phyloP scores from a whole-genome alignment of 129 eudicot species.

The Logfia minima region DNA sequence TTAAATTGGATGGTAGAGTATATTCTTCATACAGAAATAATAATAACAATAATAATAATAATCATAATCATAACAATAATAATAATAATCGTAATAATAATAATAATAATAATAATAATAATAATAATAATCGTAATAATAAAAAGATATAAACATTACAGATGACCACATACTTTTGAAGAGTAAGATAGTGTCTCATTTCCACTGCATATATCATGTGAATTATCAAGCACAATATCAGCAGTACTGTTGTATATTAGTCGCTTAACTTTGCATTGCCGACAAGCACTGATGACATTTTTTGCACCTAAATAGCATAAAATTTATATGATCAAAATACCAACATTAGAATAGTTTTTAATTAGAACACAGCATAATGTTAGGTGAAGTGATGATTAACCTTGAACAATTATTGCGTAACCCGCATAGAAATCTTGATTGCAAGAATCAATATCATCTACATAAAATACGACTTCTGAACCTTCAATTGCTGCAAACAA shows the following conservation, averaged over 20 bases:
- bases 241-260: constrained; percentile 77
- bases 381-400: constrained; percentile 36
- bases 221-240: constrained; percentile 58
- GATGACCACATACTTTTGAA: constrained; percentile 52
- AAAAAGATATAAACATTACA: constrained; percentile 1
- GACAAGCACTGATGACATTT: constrained; percentile 76
- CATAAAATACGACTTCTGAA: constrained; percentile 66
- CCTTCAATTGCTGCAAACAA: constrained; percentile 69
- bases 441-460: constrained; percentile 45
- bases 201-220: constrained; percentile 55
- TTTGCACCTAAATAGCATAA: constrained; percentile 55
- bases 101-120: neutral
- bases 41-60: no score
- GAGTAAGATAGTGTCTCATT: constrained; percentile 67
- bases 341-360: neutral
- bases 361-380: constrained; percentile 13
- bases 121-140: neutral
- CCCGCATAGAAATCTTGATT: constrained; percentile 50
- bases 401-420: constrained; percentile 80
- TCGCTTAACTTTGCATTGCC: constrained; percentile 64
- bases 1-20: neutral
- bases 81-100: neutral
- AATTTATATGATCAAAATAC: neutral
- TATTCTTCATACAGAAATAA: neutral
- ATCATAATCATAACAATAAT: neutral